These are phyloP conservation scores for Penicillium sp. DNA, from an alignment of 2,329 filamentous ascomycete species.

Conservation along the genomic window DNA sequence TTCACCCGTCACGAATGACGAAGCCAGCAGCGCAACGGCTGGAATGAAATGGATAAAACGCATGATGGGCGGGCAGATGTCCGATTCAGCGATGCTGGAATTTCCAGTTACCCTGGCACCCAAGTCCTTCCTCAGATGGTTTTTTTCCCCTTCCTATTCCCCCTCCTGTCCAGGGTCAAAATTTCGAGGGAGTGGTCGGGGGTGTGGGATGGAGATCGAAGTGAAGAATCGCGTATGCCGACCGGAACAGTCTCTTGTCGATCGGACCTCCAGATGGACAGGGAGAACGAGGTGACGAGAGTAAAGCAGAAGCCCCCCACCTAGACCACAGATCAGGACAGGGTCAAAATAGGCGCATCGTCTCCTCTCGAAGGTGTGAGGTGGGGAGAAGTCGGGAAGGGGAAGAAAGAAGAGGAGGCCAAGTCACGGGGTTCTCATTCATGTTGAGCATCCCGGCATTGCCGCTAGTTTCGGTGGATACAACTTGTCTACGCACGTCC, in stretches of 20 bases:
- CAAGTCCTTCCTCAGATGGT: too few relatives aligned
- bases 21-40: slow-evolving; percentile 24
- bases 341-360: slow-evolving; percentile 5
- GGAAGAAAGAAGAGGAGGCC: slow-evolving; percentile 4
- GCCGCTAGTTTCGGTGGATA: slow-evolving; percentile 18
- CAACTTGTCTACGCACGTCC: slow-evolving; percentile 9
- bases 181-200: not conserved
- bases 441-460: slow-evolving; percentile 16
- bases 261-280: slow-evolving; percentile 7
- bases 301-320: slow-evolving; percentile 15
- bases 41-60: slow-evolving; percentile 16
- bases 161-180: not conserved
- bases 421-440: slow-evolving; percentile 13
- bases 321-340: slow-evolving; percentile 3
- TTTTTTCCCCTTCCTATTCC: not conserved
- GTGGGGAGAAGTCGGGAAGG: not conserved
- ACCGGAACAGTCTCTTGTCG: slow-evolving; percentile 9
- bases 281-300: slow-evolving; percentile 1
- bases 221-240: slow-evolving; percentile 7
- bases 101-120: too few relatives aligned
- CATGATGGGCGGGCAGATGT: slow-evolving; percentile 23
- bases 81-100: too few relatives aligned
- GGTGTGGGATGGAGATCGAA: slow-evolving; percentile 1
- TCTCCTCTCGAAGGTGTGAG: slow-evolving; percentile 1
- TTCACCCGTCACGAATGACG: slow-evolving; percentile 18